These are phyloP conservation scores for Eruca vesicaria DNA, from an alignment of 441 rosid species.

Conservation along the genomic window DNA sequence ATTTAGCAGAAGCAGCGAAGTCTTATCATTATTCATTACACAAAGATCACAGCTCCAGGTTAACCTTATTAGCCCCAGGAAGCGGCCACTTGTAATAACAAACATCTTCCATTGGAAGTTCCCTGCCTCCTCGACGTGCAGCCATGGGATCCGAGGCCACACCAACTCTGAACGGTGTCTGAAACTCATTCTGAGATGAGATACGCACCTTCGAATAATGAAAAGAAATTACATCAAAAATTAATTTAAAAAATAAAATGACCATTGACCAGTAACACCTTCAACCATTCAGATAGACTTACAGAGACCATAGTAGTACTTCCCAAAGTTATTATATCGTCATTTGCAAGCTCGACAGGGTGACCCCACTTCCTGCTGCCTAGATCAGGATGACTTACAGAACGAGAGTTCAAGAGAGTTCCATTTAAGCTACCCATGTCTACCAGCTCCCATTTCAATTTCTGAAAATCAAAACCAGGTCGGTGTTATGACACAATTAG, in stretches of 20 bases:
- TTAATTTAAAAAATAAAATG: too few relatives aligned
- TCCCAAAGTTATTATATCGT: slow-evolving; percentile 83
- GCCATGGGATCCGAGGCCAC: slow-evolving; percentile 97
- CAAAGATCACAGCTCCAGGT: slow-evolving; percentile 29
- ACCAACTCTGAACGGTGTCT: slow-evolving; percentile 73
- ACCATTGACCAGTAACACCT: slow-evolving; percentile 13
- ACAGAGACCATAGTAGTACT: slow-evolving; percentile 70
- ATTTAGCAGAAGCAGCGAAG: slow-evolving; percentile 26
- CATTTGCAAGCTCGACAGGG: slow-evolving; percentile 73
- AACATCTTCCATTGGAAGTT: slow-evolving; percentile 96
- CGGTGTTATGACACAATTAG: neutral
- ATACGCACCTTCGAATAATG: slow-evolving; percentile 63
- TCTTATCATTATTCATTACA: slow-evolving; percentile 20
- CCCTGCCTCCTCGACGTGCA: slow-evolving; percentile 86
- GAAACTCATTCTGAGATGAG: slow-evolving; percentile 51
- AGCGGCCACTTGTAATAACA: slow-evolving; percentile 92
- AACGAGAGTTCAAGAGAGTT: slow-evolving; percentile 72
- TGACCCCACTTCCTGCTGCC: slow-evolving; percentile 79
- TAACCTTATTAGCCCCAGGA: slow-evolving; percentile 80
- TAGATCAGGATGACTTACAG: slow-evolving; percentile 63
- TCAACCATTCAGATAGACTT: slow-evolving; percentile 36
- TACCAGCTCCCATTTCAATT: slow-evolving; percentile 87
- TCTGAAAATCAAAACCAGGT: slow-evolving; percentile 49
- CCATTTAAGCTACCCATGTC: slow-evolving; percentile 97
- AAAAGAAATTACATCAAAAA: slow-evolving; percentile 22